Conservation (phyloP, 1,284 basidiomycete species). For the Puccinia horiana region DNA sequence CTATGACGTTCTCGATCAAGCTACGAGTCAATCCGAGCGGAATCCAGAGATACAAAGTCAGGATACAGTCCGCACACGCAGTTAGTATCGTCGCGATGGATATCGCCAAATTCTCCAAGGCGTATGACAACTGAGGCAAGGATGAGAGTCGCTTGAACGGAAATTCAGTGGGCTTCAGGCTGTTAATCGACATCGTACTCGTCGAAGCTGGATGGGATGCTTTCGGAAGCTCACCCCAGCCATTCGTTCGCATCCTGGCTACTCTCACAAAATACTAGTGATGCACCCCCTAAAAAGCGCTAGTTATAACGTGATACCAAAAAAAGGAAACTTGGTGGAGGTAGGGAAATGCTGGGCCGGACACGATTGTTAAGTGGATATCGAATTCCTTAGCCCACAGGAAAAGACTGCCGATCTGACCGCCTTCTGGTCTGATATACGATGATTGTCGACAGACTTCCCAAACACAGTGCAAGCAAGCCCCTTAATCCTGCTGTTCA, state of each 20-base stretch:
- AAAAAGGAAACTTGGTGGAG: background rate
- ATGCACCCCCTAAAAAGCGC: background rate
- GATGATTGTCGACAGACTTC: too few relatives aligned
- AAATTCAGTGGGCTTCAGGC: slow-evolving; percentile 25
- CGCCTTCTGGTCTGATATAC: too few relatives aligned
- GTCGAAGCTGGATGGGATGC: slow-evolving; percentile 35
- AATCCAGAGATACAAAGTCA: slow-evolving; percentile 44
- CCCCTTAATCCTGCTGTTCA: background rate
- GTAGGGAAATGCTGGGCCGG: background rate
- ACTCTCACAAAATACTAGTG: background rate
- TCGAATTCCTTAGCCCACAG: background rate
- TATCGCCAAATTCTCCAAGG: slow-evolving; percentile 32
- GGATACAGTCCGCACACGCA: slow-evolving; percentile 21
- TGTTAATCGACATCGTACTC: slow-evolving; percentile 36
- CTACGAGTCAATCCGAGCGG: slow-evolving; percentile 23
- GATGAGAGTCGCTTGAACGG: slow-evolving; percentile 23
- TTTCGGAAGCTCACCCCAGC: slow-evolving; percentile 21
- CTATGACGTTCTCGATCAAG: slow-evolving; percentile 1
- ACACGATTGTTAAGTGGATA: background rate
- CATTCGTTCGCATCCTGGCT: slow-evolving; percentile 8
- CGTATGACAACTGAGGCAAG: slow-evolving; percentile 23
- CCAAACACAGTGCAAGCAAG: background rate
- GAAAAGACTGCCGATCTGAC: background rate
- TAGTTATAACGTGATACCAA: background rate
- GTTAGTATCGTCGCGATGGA: slow-evolving; percentile 23